phyloP scores from a whole-genome alignment of 2,329 filamentous ascomycete genomes.

The Cadophora malorum region DNA sequence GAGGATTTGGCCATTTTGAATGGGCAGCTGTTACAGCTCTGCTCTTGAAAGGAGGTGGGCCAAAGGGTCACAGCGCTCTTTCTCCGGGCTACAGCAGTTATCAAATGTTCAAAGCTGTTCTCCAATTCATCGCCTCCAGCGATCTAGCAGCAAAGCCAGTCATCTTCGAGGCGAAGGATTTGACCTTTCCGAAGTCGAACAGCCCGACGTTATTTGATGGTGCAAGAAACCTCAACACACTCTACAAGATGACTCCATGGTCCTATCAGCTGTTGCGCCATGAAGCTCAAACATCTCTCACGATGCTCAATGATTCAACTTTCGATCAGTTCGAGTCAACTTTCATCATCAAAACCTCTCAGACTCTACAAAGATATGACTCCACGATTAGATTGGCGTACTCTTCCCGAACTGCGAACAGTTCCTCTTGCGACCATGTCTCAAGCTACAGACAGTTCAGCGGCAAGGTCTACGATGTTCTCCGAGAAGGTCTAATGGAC shows the following conservation, averaged over 20 bases:
- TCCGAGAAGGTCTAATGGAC: constrained; percentile 77
- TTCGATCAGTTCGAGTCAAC: constrained; percentile 83
- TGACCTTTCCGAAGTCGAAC: constrained; percentile 51
- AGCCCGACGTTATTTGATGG: constrained; percentile 81
- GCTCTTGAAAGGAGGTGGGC: constrained; percentile 77
- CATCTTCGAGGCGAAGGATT: constrained; percentile 51
- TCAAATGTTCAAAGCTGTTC: constrained; percentile 89
- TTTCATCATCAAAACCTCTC: constrained; percentile 73
- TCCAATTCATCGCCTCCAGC: constrained; percentile 83
- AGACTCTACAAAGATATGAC: constrained; percentile 63
- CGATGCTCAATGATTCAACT: constrained; percentile 74
- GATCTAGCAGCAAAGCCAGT: constrained; percentile 75
- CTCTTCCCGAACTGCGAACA: constrained; percentile 12
- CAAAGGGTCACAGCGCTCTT: constrained; percentile 73
- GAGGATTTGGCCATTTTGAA: constrained; percentile 93
- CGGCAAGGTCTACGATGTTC: constrained; percentile 65
- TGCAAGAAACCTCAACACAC: constrained; percentile 74
- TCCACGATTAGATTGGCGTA: constrained; percentile 47
- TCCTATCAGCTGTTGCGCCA: constrained; percentile 76
- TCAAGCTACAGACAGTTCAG: constrained; percentile 48
- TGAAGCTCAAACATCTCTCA: constrained; percentile 76
- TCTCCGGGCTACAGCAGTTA: constrained; percentile 86
- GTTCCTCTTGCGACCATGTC: constrained; percentile 40
- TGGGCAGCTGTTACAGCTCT: constrained; percentile 84
- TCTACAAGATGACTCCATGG: constrained; percentile 91